These are phyloP conservation scores for Hypoxylon intermedium DNA, from an alignment of 495 filamentous ascomycete genomes.

Conservation along the genomic window DNA sequence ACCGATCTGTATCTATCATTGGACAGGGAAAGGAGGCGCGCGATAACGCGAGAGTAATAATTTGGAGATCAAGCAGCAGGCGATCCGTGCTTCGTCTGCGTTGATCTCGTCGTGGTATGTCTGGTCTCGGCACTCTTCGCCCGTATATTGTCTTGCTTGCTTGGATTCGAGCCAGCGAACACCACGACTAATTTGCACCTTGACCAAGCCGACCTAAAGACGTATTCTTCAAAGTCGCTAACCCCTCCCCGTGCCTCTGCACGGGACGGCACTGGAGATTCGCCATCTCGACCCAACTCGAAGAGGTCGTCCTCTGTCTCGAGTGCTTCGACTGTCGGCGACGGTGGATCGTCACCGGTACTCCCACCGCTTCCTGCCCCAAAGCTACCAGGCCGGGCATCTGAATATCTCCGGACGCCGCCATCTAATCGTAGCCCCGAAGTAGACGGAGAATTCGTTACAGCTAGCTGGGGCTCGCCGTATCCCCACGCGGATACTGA, in stretches of 20 bases:
- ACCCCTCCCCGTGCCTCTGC: conserved; percentile 61
- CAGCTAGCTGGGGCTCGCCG: conserved; percentile 77
- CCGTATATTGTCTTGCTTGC: conserved; percentile 9
- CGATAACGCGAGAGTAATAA: conserved; percentile 38
- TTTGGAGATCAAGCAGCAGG: conserved; percentile 60
- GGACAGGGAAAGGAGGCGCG: conserved; percentile 29
- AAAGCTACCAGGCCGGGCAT: conserved; percentile 54
- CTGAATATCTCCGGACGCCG: conserved; percentile 58
- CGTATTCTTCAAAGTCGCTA: conserved; percentile 58
- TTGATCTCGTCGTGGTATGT: conserved; percentile 60
- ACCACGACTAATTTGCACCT: conserved; percentile 19
- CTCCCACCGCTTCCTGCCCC: conserved; percentile 61
- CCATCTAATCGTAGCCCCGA: conserved; percentile 45
- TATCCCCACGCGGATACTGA: conserved; percentile 62
- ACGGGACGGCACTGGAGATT: conserved; percentile 54
- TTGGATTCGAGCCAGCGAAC: conserved; percentile 10
- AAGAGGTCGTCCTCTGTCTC: conserved; percentile 57
- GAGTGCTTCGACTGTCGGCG: conserved; percentile 60
- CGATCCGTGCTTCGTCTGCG: conserved; percentile 61
- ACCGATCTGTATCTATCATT: conserved; percentile 24
- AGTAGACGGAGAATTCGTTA: conserved; percentile 57
- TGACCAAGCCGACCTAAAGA: conserved; percentile 48
- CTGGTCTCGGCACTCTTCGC: conserved; percentile 9
- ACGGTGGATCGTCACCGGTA: conserved; percentile 58
- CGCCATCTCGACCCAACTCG: conserved; percentile 36